A percentile compares a stretch with the other conserved stretches of the same genome.
Conservation (phyloP, 805 yeast species). For the Candida golubevii region DNA sequence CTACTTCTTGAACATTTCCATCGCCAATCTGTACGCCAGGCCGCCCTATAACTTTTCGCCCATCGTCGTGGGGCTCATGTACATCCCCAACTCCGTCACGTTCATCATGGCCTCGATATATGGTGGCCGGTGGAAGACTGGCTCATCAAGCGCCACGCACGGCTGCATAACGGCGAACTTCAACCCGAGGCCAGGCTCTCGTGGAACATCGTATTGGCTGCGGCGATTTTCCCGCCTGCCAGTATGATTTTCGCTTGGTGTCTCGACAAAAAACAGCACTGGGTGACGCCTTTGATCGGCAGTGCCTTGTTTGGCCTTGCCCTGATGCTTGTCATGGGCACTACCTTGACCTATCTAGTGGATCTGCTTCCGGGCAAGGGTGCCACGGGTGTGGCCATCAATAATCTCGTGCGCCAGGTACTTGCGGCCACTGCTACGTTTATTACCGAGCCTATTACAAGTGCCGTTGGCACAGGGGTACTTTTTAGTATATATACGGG, state of each 20-base stretch:
- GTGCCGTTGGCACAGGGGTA: conserved; percentile 68
- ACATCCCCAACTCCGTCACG: conserved; percentile 78
- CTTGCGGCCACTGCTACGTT: conserved; percentile 77
- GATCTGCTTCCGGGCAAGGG: conserved; percentile 85
- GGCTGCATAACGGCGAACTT: conserved; percentile 56
- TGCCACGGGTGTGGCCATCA: conserved; percentile 83
- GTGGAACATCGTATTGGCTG: conserved; percentile 66
- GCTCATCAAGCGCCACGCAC: conserved; percentile 48
- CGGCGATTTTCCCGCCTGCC: conserved; percentile 57
- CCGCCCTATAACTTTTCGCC: conserved; percentile 68
- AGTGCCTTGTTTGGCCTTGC: conserved; percentile 80
- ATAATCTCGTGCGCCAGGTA: conserved; percentile 67
- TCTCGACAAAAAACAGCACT: conserved; percentile 55
- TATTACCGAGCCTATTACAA: conserved; percentile 65
- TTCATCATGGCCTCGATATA: conserved; percentile 71
- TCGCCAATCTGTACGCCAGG: conserved; percentile 58
- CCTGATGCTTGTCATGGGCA: conserved; percentile 78
- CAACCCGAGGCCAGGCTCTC: conserved; percentile 79
- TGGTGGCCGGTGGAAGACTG: conserved; percentile 81
- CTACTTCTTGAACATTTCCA: conserved; percentile 70
- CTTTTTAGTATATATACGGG: conserved; percentile 65
- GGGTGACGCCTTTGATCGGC: conserved; percentile 80
- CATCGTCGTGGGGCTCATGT: conserved; percentile 66
- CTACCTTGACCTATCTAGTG: conserved; percentile 74
- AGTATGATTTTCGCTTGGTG: conserved; percentile 82